Conservation (phyloP, 1,139 yeast species). For the Pichia sp. region DNA sequence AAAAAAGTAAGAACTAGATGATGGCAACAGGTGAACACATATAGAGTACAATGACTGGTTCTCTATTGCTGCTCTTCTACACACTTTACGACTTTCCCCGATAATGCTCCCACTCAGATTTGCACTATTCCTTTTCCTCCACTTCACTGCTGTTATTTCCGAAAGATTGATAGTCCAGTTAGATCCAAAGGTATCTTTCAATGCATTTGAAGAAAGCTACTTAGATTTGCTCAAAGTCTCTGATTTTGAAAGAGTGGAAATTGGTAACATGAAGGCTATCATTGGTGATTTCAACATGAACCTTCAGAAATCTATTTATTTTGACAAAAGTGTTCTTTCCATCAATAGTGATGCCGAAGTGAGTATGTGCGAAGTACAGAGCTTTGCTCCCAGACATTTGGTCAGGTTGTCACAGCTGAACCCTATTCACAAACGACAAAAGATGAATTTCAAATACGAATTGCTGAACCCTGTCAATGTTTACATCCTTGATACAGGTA, state of each 20-base stretch:
- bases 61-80: too few relatives aligned
- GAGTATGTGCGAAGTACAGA: constrained; percentile 20
- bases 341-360: constrained; percentile 19
- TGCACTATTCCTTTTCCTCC: background rate
- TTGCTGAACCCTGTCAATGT: constrained; percentile 58
- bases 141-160: background rate
- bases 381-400: constrained; percentile 29
- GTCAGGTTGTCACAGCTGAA: constrained; percentile 26
- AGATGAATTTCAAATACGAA: constrained; percentile 34
- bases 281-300: constrained; percentile 22
- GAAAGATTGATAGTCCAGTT: background rate
- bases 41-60: background rate
- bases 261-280: constrained; percentile 29
- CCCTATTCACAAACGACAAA: constrained; percentile 23
- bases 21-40: background rate
- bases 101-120: background rate
- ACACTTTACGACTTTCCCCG: too few relatives aligned
- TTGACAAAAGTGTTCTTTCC: constrained; percentile 23
- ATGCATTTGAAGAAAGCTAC: background rate
- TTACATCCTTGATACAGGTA: constrained; percentile 70
- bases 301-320: constrained; percentile 22
- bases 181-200: background rate
- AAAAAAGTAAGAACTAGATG: background rate
- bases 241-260: constrained; percentile 2
- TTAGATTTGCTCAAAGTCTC: background rate